Evolutionary conservation across 352 stramenopile species (phyloP).

Genomic region (Phytophthora tubulina): DNA sequence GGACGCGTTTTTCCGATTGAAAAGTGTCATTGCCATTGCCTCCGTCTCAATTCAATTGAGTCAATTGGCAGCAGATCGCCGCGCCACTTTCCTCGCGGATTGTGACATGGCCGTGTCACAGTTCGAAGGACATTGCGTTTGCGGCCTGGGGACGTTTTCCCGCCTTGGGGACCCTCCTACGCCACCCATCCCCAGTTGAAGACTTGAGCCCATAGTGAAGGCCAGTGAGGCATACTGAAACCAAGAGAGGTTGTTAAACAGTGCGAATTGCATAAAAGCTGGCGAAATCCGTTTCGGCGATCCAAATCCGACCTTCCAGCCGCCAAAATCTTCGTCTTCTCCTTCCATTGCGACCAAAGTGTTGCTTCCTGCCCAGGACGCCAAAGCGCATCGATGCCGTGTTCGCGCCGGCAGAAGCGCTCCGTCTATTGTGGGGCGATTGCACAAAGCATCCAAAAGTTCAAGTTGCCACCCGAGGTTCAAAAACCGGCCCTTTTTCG

Average conservation of each 20-base stretch:
- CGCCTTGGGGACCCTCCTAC: slow-evolving; percentile 28
- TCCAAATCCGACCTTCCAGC: slow-evolving; percentile 10
- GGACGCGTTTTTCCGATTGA: neutral
- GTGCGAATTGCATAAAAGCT: slow-evolving; percentile 29
- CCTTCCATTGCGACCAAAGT: neutral
- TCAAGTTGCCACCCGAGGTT: slow-evolving; percentile 28
- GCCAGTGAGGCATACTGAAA: slow-evolving; percentile 13
- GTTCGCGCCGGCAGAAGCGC: slow-evolving; percentile 12
- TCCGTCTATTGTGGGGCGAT: slow-evolving; percentile 37
- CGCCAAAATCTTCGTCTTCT: neutral
- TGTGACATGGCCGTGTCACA: slow-evolving; percentile 35
- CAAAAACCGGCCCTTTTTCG: slow-evolving; percentile 27
- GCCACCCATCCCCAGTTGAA: slow-evolving; percentile 28
- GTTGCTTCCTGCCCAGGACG: neutral
- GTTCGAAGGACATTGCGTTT: slow-evolving; percentile 38
- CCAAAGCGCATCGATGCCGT: slow-evolving; percentile 3
- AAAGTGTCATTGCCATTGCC: neutral
- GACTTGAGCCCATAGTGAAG: slow-evolving; percentile 8
- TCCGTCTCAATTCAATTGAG: neutral
- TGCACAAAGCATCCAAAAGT: slow-evolving; percentile 33
- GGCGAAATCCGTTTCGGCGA: slow-evolving; percentile 4
- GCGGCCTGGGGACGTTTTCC: slow-evolving; percentile 28
- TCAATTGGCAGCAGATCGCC: neutral
- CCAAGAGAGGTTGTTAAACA: slow-evolving; percentile 33
- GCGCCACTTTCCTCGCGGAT: slow-evolving; percentile 12